Evolutionary conservation across 2,329 filamentous ascomycete species (phyloP).

Genomic region (Microcyclospora tardicrescens): DNA sequence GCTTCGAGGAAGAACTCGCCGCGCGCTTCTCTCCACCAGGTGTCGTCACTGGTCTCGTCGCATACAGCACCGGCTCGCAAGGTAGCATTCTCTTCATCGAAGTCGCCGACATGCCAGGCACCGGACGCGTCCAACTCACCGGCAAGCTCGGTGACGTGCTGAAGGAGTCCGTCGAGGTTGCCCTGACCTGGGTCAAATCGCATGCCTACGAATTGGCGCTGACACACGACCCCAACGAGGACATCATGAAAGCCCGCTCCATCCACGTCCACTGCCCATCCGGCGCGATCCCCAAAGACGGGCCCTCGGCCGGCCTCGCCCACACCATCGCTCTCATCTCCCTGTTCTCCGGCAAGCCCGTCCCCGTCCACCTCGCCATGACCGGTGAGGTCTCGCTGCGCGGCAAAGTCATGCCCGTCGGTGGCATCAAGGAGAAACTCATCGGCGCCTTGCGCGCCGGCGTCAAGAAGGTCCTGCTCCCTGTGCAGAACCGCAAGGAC

Average conservation of each 20-base stretch:
- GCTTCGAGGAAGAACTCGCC: slow-evolving; percentile 89
- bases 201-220: slow-evolving; percentile 86
- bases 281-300: slow-evolving; percentile 90
- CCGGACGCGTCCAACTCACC: slow-evolving; percentile 82
- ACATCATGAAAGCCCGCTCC: slow-evolving; percentile 90
- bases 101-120: slow-evolving; percentile 91
- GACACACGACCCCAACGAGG: slow-evolving; percentile 64
- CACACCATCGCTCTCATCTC: slow-evolving; percentile 90
- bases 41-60: slow-evolving; percentile 90
- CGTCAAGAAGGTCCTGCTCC: slow-evolving; percentile 85
- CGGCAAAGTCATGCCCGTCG: slow-evolving; percentile 83
- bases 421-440: slow-evolving; percentile 96
- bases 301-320: slow-evolving; percentile 69
- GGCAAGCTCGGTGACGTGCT: slow-evolving; percentile 93
- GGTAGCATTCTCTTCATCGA: slow-evolving; percentile 97
- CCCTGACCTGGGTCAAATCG: slow-evolving; percentile 91
- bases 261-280: slow-evolving; percentile 95
- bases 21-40: slow-evolving; percentile 72
- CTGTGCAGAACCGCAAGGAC: slow-evolving; percentile 82
- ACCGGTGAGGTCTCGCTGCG: slow-evolving; percentile 70
- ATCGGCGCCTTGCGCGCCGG: slow-evolving; percentile 88
- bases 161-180: slow-evolving; percentile 94
- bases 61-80: slow-evolving; percentile 83
- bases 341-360: slow-evolving; percentile 71
- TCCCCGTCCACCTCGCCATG: slow-evolving; percentile 91